phyloP scores from a whole-genome alignment of 345 rosid genomes.

The Stellera chamaejasme region DNA sequence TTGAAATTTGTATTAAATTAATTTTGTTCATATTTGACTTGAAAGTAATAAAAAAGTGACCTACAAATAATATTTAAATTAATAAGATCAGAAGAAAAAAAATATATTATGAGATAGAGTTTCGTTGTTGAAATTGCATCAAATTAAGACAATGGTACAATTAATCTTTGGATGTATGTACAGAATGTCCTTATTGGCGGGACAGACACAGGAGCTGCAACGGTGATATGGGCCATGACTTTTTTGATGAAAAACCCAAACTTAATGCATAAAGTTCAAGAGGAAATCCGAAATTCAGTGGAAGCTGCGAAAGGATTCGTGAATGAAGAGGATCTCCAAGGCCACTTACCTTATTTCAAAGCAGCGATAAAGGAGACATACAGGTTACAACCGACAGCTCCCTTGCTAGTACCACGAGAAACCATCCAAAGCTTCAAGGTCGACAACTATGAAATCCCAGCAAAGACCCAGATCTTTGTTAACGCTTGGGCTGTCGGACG shows the following conservation, averaged over 20 bases:
- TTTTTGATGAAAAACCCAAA: slow-evolving; percentile 22
- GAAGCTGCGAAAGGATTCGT: slow-evolving; percentile 18
- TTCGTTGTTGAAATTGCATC: too few species aligned
- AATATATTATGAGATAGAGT: too few species aligned
- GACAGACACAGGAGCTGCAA: slow-evolving; percentile 28
- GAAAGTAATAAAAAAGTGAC: too few species aligned
- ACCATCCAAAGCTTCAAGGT: slow-evolving; percentile 15
- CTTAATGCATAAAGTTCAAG: slow-evolving; percentile 32
- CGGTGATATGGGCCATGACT: slow-evolving; percentile 42
- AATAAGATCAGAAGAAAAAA: too few species aligned
- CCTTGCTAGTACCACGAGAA: slow-evolving; percentile 24
- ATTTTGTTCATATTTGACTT: too few species aligned
- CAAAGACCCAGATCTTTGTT: slow-evolving; percentile 21
- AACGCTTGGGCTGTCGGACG: slow-evolving; percentile 32
- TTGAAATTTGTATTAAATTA: too few species aligned
- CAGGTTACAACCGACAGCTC: slow-evolving; percentile 25
- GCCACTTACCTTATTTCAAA: slow-evolving; percentile 22
- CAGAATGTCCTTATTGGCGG: slow-evolving; percentile 36
- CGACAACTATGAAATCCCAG: slow-evolving; percentile 21
- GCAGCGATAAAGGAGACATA: slow-evolving; percentile 37
- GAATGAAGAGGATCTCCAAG: slow-evolving; percentile 22
- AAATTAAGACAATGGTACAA: too few species aligned
- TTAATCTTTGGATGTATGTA: too few species aligned
- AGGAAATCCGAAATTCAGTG: slow-evolving; percentile 20
- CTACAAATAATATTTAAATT: too few species aligned